Percentiles rank a stretch among this genome's conserved stretches.
Evolutionary conservation across 1,139 yeast species (phyloP).

Genomic region (Pichia sp.): DNA sequence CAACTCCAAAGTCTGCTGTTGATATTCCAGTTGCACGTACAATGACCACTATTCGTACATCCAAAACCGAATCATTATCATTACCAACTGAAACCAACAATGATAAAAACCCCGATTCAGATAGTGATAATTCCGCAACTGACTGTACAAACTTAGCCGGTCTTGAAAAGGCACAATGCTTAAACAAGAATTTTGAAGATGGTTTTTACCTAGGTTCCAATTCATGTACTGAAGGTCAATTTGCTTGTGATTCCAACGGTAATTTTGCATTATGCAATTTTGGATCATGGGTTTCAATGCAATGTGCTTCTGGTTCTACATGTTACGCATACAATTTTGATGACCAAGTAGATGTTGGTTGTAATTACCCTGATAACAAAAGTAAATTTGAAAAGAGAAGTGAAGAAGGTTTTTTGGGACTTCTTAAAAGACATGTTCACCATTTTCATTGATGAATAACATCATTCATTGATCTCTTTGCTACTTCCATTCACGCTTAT

Average conservation of each 20-base stretch:
- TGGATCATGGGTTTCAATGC: constrained; percentile 48
- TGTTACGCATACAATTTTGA: constrained; percentile 45
- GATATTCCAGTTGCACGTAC: constrained; percentile 9
- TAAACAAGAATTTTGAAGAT: constrained; percentile 33
- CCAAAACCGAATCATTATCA: not conserved
- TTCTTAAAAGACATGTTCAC: constrained; percentile 26
- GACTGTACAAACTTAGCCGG: constrained; percentile 35
- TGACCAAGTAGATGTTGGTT: constrained; percentile 36
- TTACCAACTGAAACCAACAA: constrained; percentile 1
- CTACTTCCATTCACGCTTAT: not conserved
- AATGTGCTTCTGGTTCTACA: constrained; percentile 54
- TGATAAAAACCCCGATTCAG: not conserved
- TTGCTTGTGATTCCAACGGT: constrained; percentile 45
- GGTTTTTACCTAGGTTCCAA: constrained; percentile 32
- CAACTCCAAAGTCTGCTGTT: constrained; percentile 2
- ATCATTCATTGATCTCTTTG: not conserved
- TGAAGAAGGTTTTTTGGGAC: constrained; percentile 13
- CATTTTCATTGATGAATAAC: constrained; percentile 4
- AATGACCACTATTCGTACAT: constrained; percentile 22
- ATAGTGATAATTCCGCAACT: constrained; percentile 3
- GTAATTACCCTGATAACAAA: constrained; percentile 31
- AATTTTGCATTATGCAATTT: constrained; percentile 48
- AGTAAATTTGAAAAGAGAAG: constrained; percentile 28
- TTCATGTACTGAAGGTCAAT: constrained; percentile 43
- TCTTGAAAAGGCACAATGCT: constrained; percentile 34